phyloP scores from a whole-genome alignment of 768 basidiomycete genomes.

The Cystobasidium tubakii region DNA sequence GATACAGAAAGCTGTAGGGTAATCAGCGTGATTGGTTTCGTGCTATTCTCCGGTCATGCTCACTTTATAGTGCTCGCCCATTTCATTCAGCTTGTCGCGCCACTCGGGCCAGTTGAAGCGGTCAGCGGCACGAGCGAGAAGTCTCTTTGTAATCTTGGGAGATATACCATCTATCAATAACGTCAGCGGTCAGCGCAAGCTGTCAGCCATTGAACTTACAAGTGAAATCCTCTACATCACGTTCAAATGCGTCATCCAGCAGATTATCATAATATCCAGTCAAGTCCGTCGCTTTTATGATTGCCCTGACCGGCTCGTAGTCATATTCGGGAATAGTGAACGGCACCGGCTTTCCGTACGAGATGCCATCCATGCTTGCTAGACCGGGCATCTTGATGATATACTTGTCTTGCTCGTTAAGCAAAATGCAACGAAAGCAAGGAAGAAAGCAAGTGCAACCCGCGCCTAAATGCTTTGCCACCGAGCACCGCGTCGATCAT shows the following conservation, averaged over 20 bases:
- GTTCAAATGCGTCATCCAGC: conserved; percentile 20
- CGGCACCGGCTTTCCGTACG: conserved; percentile 14
- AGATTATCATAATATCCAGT: conserved; percentile 22
- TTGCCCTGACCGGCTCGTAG: conserved; percentile 11
- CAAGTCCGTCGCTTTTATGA: conserved; percentile 18
- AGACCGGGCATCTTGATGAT: not conserved
- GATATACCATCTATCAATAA: not conserved
- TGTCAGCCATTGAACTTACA: not conserved
- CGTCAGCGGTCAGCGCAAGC: not conserved
- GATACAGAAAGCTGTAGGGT: not conserved
- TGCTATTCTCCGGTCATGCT: too few relatives aligned
- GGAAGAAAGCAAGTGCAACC: too few relatives aligned
- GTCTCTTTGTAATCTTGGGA: conserved; percentile 20
- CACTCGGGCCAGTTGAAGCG: conserved; percentile 29
- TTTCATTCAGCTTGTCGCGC: conserved; percentile 14
- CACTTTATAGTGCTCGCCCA: conserved; percentile 36
- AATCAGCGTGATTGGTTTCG: not conserved
- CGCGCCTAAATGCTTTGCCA: too few relatives aligned
- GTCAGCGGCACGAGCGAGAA: conserved; percentile 2
- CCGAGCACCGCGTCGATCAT: too few relatives aligned
- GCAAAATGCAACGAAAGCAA: too few relatives aligned
- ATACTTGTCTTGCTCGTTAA: too few relatives aligned
- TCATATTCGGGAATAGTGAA: conserved; percentile 28
- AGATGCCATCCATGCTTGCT: conserved; percentile 11
- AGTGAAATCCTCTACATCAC: conserved; percentile 25